A percentile compares a stretch with the other conserved stretches of the same genome.
Conservation (phyloP, 2,329 filamentous ascomycete genomes). For the Colletotrichum lupini region DNA sequence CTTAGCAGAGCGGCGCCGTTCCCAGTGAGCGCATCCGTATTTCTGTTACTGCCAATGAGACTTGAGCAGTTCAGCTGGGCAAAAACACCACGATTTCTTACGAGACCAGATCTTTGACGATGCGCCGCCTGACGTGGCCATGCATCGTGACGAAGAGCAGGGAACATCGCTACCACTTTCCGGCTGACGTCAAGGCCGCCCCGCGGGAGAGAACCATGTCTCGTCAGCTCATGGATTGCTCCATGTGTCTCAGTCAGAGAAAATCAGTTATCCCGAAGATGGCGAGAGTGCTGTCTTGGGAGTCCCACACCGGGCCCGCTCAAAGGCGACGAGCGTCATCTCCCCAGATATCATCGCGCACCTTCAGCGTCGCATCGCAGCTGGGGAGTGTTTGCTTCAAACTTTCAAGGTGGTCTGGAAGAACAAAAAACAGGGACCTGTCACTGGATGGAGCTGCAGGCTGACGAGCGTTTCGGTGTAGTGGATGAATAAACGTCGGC, state of each 20-base stretch:
- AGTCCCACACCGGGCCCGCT: background rate
- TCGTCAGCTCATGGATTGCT: background rate
- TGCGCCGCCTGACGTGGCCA: slow-evolving; percentile 12
- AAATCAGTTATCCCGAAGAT: background rate
- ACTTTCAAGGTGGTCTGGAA: background rate
- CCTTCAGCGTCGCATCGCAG: background rate
- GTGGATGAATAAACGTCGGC: background rate
- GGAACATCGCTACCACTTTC: background rate
- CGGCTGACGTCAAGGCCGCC: slow-evolving; percentile 12
- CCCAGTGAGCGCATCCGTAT: background rate
- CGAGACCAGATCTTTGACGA: background rate
- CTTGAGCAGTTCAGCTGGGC: no score
- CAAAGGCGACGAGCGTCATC: background rate
- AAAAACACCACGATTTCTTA: background rate
- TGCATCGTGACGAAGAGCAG: slow-evolving; percentile 12
- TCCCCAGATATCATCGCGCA: slow-evolving; percentile 12
- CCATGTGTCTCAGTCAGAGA: background rate
- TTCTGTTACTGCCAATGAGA: background rate
- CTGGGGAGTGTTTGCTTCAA: slow-evolving; percentile 2
- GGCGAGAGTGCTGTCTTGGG: background rate
- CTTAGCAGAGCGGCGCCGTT: background rate
- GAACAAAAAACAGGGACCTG: background rate
- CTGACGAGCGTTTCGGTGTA: slow-evolving; percentile 6
- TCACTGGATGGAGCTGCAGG: slow-evolving; percentile 9
- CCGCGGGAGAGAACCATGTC: background rate